Evolutionary conservation across 208 protist genomes (phyloP), one percentile per base, ranked within the genome.

Genomic region (Giardia duodenalis): DNA sequence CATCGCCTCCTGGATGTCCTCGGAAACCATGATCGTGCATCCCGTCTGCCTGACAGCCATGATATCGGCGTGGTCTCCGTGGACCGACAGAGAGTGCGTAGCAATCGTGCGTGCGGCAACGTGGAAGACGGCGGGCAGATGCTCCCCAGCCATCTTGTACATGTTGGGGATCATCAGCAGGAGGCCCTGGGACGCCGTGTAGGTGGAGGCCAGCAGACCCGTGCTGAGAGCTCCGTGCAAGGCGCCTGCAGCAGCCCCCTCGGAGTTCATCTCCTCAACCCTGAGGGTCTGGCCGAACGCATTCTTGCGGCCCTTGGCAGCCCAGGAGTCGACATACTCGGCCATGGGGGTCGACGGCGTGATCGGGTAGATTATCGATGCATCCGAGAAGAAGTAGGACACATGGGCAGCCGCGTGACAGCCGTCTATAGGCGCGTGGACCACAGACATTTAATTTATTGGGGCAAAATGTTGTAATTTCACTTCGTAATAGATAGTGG

Each of bases 161-260:
- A 96, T 94, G 67, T 97, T 96, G 39, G 96, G 95, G 30, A 96
- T 95, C 95, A 96, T 97, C 1, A 96, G 93, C 76, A 96, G 76
- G 19, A 96, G 88, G 39, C 96, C 96, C 89, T 96, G 96, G 30
- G 96, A 97, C 4, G 93, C 92, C 30, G 96, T 96, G 92, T 95
- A 96, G n/a, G 95, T 96, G 3, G 93, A 93, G 43, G 67, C 2
- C n/a, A 94, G 92, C 39, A 92, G 1, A 93, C 95, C 94, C 42
- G 87, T 87, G 19, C 89, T 92, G 30, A 93, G 45, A 86, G 94
- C 92, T 47, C 95, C 95, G 67, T 96, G 95, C 4, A 96, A 47
- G 43, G 95, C 95, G 48, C 95, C 95, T 45, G 95, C 94, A n/a
- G 94, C 95, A 47, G 95, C 95, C 46, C 48, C 95, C 92, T 96